Base-by-base conservation (phyloP, 345 rosid species). In the Euphorbia lathyris region DNA sequence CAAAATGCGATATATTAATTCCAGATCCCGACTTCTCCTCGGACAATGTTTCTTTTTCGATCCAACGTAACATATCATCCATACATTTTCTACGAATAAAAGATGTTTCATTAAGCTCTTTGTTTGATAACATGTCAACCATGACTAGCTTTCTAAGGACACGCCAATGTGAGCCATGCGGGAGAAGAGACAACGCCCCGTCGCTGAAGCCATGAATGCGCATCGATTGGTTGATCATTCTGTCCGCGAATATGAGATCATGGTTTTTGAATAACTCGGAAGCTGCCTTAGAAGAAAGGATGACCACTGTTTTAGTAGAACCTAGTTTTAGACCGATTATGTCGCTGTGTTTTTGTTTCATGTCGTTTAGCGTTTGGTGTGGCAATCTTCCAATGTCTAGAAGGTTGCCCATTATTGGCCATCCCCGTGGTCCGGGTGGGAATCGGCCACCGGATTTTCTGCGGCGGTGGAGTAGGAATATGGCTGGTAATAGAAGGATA, bases 181-280 rank as follows among this genome's bases (percentile, higher is more conserved):
- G 85, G 7, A 86, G 88, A 3, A 85, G 68, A 36, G 84, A 84
- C n/a, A 87, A 26, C 0, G 92, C 82, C n/a, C 86, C 78, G 22
- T 75, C 56, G 67, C 78, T 27, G 73, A 76, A 85, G 59, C 59
- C 82, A 30, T 69, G 81, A 34, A 27, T 13, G 0, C 62, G 36
- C 62, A 27, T 58, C 0, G 62, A 12, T 13, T 26, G 5, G 19
- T 7, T 58, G 27, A 58, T 10, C 3, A 9, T 3, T 16, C 92
- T 86, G 9, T 82, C 88, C 0, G 81, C 79, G 56, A 87, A 87
- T 5, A 75, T 12, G 36, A 76, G 76, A 60, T 87, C 92, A n/a
- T 87, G 88, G 82, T 81, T 81, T 79, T 85, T 87, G 81, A 85
- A 87, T 29, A 87, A 67, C 16, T 84, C 87, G 0, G 81, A 20